A percentile compares a stretch with the other conserved stretches of the same genome.
phyloP scores from a whole-genome alignment of 306 rosid genomes.

The Dalbergia oliveri region DNA sequence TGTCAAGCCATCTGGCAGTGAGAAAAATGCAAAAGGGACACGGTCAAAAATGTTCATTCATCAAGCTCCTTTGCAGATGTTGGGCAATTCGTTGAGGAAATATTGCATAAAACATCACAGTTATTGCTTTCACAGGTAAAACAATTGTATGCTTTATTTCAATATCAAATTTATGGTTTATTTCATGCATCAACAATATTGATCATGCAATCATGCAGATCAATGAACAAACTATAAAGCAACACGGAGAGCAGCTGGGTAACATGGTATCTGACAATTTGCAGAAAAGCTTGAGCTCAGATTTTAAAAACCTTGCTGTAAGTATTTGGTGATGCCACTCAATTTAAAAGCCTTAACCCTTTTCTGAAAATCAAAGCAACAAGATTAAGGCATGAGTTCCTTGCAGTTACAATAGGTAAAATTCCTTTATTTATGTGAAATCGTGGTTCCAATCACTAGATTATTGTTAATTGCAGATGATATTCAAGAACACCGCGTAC shows the following conservation, averaged over 20 bases:
- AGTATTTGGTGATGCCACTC: conserved; percentile 52
- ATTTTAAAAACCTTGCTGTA: conserved; percentile 79
- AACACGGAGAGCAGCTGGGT: conserved; percentile 74
- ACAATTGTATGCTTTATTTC: conserved; percentile 18
- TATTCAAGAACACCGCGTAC: conserved; percentile 80
- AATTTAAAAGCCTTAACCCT: background rate
- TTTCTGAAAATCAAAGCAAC: background rate
- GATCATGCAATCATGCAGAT: conserved; percentile 56
- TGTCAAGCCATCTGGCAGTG: conserved; percentile 54
- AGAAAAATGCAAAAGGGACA: conserved; percentile 60
- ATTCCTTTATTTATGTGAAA: background rate
- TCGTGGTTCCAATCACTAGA: conserved; percentile 16
- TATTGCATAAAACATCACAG: conserved; percentile 74
- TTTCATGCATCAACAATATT: conserved; percentile 6
- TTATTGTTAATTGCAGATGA: conserved; percentile 62
- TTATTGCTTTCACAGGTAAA: conserved; percentile 80
- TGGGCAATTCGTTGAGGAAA: conserved; percentile 76
- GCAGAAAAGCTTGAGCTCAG: conserved; percentile 67
- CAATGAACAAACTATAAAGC: conserved; percentile 65
- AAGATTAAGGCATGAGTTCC: too few species aligned
- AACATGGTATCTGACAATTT: conserved; percentile 64
- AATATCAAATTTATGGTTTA: conserved; percentile 4
- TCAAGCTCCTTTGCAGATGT: conserved; percentile 63
- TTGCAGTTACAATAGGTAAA: background rate
- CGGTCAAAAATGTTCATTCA: conserved; percentile 48